Conservation (phyloP, 2,329 filamentous ascomycete genomes). For the Clarireedia sp. region DNA sequence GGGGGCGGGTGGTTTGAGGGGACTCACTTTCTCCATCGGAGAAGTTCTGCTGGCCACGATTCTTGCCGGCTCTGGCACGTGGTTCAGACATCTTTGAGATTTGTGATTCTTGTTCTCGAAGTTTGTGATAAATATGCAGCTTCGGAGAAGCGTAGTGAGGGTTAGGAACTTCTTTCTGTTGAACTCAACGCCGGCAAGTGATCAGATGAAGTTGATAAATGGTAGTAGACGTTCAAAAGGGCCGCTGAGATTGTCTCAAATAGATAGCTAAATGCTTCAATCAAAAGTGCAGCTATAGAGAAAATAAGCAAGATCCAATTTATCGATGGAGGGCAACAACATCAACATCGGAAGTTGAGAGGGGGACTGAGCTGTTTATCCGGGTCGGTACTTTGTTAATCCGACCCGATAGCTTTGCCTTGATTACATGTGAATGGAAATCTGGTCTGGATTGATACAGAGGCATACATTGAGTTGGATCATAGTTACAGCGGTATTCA, state of each 20-base stretch:
- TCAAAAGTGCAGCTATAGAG: no score
- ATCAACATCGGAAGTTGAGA: background rate
- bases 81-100: conserved; percentile 52
- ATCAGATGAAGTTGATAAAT: no score
- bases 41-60: conserved; percentile 80
- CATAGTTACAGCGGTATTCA: background rate
- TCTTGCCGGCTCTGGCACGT: conserved; percentile 67
- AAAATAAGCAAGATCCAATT: no score
- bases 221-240: no score
- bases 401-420: background rate
- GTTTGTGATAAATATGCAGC: no score
- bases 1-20: no score
- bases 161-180: background rate
- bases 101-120: background rate
- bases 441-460: background rate
- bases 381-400: background rate
- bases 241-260: no score
- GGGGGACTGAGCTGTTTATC: background rate
- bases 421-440: conserved; percentile 7
- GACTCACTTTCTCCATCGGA: conserved; percentile 58
- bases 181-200: background rate
- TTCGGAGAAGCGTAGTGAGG: background rate
- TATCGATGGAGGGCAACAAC: no score
- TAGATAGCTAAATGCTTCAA: no score
- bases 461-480: background rate